These are phyloP conservation scores for Papilionanthe hybrid DNA, from an alignment of 116 monocot species.

Conservation along the genomic window DNA sequence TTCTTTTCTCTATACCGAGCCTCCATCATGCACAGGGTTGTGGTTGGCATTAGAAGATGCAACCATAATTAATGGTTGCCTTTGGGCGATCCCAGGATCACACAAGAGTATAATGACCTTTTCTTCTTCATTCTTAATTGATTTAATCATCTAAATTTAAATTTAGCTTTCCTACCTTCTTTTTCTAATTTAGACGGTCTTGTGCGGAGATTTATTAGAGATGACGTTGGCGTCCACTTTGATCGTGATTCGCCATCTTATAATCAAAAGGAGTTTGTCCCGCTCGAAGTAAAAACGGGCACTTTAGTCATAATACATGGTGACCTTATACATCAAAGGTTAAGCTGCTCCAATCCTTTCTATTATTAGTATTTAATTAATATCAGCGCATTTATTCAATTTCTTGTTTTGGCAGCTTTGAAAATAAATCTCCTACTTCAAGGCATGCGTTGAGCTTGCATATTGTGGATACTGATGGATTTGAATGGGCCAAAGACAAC, in stretches of 20 bases:
- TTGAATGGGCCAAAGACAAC: conserved; percentile 64
- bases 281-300: conserved; percentile 82
- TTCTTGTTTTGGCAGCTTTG: conserved; percentile 45
- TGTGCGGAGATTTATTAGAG: conserved; percentile 82
- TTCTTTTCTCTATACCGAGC: conserved; percentile 84
- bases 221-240: conserved; percentile 80
- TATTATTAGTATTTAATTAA: not conserved
- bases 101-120: conserved; percentile 44
- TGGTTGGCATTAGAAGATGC: conserved; percentile 97
- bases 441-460: conserved; percentile 91
- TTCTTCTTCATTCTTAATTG: conserved; percentile 2
- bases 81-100: conserved; percentile 91
- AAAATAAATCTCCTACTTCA: conserved; percentile 69
- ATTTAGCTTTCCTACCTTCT: not conserved
- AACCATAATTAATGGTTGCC: conserved; percentile 75
- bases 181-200: conserved; percentile 54
- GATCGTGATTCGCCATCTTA: conserved; percentile 68
- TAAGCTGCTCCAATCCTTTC: not conserved
- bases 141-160: not conserved
- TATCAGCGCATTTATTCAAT: not conserved
- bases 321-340: conserved; percentile 92
- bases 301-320: conserved; percentile 93
- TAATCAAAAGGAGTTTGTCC: conserved; percentile 66
- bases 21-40: conserved; percentile 78
- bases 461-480: conserved; percentile 74